Percentiles rank a stretch among this genome's conserved stretches.
Conservation (phyloP, 495 filamentous ascomycete species). For the Neurospora cerealis region DNA sequence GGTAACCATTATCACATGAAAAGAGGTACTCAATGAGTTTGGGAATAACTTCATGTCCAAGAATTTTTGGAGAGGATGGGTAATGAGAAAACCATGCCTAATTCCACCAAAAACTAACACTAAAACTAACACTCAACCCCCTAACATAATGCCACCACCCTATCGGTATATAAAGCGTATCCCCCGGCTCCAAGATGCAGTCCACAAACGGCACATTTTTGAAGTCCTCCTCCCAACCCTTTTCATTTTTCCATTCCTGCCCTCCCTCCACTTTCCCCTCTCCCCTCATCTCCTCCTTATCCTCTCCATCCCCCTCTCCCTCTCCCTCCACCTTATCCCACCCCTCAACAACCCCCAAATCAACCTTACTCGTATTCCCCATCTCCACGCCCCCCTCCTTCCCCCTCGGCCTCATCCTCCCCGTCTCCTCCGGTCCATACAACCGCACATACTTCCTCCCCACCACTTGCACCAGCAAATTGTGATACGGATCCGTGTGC, state of each 20-base stretch:
- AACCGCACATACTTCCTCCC: slow-evolving; percentile 85
- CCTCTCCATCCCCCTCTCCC: slow-evolving; percentile 6
- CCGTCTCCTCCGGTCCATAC: slow-evolving; percentile 57
- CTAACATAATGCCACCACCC: slow-evolving; percentile 99
- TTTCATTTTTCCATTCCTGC: slow-evolving; percentile 27
- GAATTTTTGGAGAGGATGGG: too few relatives aligned
- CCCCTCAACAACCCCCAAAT: slow-evolving; percentile 53
- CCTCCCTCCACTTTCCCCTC: background rate
- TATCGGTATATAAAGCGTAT: slow-evolving; percentile 82
- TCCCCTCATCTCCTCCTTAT: background rate
- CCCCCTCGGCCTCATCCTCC: slow-evolving; percentile 52
- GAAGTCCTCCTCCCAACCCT: slow-evolving; percentile 54
- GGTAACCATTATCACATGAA: background rate
- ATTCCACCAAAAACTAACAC: slow-evolving; percentile 98
- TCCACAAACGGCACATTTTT: slow-evolving; percentile 61
- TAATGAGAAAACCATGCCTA: too few relatives aligned
- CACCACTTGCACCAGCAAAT: slow-evolving; percentile 83
- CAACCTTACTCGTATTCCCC: slow-evolving; percentile 77
- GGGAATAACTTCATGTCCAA: too few relatives aligned
- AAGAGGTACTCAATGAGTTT: background rate
- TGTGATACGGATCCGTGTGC: slow-evolving; percentile 91
- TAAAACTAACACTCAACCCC: slow-evolving; percentile 76
- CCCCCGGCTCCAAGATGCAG: slow-evolving; percentile 66
- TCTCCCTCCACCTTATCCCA: slow-evolving; percentile 29
- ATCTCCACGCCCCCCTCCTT: slow-evolving; percentile 74